A percentile compares a stretch with the other conserved stretches of the same genome.
phyloP scores from a whole-genome alignment of 805 yeast genomes.

The Martiniozyma abietophila region DNA sequence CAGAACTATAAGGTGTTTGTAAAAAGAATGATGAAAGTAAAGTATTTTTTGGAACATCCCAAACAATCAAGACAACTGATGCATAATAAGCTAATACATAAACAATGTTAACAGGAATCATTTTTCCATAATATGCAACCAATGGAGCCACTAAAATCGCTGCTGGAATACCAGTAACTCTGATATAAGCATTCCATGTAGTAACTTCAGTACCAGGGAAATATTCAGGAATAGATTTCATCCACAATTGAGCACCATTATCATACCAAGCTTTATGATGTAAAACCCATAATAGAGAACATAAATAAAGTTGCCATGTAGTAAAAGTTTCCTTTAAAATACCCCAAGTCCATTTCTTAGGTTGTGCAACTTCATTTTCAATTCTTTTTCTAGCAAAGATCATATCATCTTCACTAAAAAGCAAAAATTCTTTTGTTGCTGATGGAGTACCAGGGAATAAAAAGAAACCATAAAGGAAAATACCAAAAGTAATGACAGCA shows the following conservation, averaged over 20 bases:
- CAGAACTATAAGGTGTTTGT: slow-evolving; percentile 6
- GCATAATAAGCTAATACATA: slow-evolving; percentile 7
- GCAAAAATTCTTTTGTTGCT: slow-evolving; percentile 19
- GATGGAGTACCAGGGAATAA: slow-evolving; percentile 45
- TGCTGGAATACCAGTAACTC: slow-evolving; percentile 11
- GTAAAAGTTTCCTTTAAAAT: slow-evolving; percentile 33
- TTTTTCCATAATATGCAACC: slow-evolving; percentile 29
- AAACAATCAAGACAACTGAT: slow-evolving; percentile 7
- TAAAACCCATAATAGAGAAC: slow-evolving; percentile 14
- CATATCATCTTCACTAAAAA: slow-evolving; percentile 32
- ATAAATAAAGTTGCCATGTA: slow-evolving; percentile 29
- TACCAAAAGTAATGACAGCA: slow-evolving; percentile 45
- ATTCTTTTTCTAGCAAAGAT: slow-evolving; percentile 38
- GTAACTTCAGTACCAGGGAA: slow-evolving; percentile 12
- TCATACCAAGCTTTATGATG: slow-evolving; percentile 28
- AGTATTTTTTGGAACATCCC: slow-evolving; percentile 6
- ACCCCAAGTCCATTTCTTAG: slow-evolving; percentile 33
- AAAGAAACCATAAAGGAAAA: slow-evolving; percentile 48
- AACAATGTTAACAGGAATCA: slow-evolving; percentile 6
- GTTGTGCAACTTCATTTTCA: slow-evolving; percentile 23
- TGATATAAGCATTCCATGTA: slow-evolving; percentile 10
- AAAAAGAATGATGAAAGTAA: slow-evolving; percentile 36
- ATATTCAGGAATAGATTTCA: slow-evolving; percentile 11
- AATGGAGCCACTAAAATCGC: slow-evolving; percentile 26
- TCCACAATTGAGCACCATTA: slow-evolving; percentile 20